These are phyloP conservation scores for Selenicereus undatus DNA, from an alignment of 148 eudicot species.

Conservation along the genomic window DNA sequence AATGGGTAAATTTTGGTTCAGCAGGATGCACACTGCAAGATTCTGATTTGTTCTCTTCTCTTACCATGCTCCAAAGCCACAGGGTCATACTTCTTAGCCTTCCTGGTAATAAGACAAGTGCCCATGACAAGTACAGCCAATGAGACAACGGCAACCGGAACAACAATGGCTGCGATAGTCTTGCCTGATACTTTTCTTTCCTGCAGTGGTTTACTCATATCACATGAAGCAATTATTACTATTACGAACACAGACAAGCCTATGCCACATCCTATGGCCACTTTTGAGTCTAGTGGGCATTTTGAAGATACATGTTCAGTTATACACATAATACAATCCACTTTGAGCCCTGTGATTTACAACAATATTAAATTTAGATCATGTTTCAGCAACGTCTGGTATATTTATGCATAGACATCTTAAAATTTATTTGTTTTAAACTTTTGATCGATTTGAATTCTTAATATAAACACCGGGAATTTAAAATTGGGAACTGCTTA, in stretches of 20 bases:
- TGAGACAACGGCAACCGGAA: conserved; percentile 6
- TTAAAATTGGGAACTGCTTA: too few species aligned
- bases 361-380: too few species aligned
- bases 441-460: too few species aligned
- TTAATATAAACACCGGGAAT: too few species aligned
- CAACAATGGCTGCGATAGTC: conserved; percentile 21
- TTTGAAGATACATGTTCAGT: not conserved
- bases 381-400: too few species aligned
- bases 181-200: conserved; percentile 14
- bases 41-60: not conserved
- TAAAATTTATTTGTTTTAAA: too few species aligned
- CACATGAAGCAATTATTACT: not conserved
- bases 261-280: not conserved
- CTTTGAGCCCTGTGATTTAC: too few species aligned
- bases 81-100: conserved; percentile 14
- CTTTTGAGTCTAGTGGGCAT: not conserved
- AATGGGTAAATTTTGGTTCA: not conserved
- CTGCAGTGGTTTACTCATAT: conserved; percentile 11
- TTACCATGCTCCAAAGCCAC: conserved; percentile 23
- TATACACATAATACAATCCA: too few species aligned
- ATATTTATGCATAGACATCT: too few species aligned
- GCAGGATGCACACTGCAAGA: not conserved
- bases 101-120: conserved; percentile 14
- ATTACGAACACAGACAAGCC: not conserved
- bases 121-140: not conserved